A percentile compares a stretch with the other conserved stretches of the same genome.
Conservation (phyloP, 345 rosid genomes). For the Melaleuca quinquenervia region DNA sequence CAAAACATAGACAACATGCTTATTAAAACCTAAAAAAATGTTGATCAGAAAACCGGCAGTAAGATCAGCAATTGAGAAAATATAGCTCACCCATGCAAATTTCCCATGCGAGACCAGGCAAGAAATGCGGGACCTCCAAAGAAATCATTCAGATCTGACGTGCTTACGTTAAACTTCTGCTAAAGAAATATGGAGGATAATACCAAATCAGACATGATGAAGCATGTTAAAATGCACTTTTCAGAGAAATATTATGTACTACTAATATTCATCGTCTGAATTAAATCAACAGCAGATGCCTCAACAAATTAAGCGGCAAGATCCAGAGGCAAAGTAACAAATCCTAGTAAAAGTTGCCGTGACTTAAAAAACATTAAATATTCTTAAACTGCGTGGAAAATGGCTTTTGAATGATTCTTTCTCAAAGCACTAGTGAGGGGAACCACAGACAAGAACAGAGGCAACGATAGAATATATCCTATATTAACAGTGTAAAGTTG, state of each 20-base stretch:
- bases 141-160: conserved; percentile 44
- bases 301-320: background rate
- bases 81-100: conserved; percentile 49
- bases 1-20: background rate
- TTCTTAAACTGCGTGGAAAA: background rate
- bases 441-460: background rate
- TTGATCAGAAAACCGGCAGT: background rate
- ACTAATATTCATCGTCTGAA: background rate
- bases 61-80: background rate
- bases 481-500: background rate
- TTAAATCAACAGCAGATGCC: background rate
- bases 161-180: conserved; percentile 50
- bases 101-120: conserved; percentile 74
- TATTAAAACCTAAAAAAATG: background rate
- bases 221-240: background rate
- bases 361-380: background rate
- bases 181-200: background rate
- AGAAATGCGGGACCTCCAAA: conserved; percentile 81
- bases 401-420: background rate
- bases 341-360: background rate
- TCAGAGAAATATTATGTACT: background rate
- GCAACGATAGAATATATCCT: background rate
- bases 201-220: background rate
- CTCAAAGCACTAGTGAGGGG: background rate
- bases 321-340: background rate